Conservation (phyloP, 352 stramenopile species). For the Phytophthora nicotianae region DNA sequence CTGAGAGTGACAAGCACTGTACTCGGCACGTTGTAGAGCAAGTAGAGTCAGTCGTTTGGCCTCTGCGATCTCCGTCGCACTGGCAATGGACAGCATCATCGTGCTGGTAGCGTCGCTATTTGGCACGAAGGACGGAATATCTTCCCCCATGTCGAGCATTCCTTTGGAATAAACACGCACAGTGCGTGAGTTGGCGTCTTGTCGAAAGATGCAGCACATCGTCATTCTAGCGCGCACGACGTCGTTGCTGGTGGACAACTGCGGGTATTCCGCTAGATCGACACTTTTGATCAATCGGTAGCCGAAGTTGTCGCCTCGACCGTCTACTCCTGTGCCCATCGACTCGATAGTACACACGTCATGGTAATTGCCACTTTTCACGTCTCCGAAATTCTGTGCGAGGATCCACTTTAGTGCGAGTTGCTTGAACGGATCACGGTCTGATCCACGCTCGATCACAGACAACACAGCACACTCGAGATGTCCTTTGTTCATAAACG, state of each 20-base stretch:
- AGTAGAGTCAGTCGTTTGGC: constrained; percentile 33
- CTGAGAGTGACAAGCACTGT: constrained; percentile 5
- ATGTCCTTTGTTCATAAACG: constrained; percentile 26
- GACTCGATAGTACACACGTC: constrained; percentile 45
- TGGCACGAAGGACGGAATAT: constrained; percentile 10
- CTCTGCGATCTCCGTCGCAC: constrained; percentile 23
- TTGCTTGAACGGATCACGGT: constrained; percentile 41
- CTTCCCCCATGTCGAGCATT: constrained; percentile 27
- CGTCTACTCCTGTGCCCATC: constrained; percentile 33
- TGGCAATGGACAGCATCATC: constrained; percentile 27
- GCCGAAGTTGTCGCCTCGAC: constrained; percentile 31
- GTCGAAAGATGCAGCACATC: constrained; percentile 33
- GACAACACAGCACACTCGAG: constrained; percentile 33
- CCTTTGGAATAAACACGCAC: constrained; percentile 34
- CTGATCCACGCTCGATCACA: constrained; percentile 29
- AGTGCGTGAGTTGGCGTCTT: constrained; percentile 14
- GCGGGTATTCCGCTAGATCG: constrained; percentile 34
- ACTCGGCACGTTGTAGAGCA: constrained; percentile 21
- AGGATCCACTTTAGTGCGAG: constrained; percentile 49
- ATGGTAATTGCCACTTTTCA: constrained; percentile 30
- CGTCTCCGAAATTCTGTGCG: constrained; percentile 27
- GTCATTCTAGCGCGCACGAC: constrained; percentile 34
- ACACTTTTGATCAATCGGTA: constrained; percentile 45
- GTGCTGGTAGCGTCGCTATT: constrained; percentile 17
- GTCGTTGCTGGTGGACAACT: constrained; percentile 22